Conservation (phyloP, 1,284 basidiomycete genomes). For the Ganoderma sp. region DNA sequence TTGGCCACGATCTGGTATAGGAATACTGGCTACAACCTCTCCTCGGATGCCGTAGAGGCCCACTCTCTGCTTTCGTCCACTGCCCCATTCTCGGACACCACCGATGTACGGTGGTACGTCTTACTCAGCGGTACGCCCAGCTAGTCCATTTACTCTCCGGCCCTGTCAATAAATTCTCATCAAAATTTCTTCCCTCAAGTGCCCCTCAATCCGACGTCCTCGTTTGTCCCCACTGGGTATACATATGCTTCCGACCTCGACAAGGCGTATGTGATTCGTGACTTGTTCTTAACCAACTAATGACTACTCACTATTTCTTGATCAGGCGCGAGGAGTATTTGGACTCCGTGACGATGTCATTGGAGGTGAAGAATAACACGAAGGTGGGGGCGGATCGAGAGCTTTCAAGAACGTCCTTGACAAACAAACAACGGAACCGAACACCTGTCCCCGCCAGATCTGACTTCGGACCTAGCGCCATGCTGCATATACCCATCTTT, state of each 20-base stretch:
- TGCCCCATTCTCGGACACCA: background rate
- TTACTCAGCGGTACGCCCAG: background rate
- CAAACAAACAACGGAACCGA: no score
- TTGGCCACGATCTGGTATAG: background rate
- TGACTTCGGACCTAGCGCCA: no score
- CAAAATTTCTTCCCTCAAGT: background rate
- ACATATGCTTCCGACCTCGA: no score
- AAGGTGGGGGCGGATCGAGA: no score
- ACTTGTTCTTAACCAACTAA: background rate
- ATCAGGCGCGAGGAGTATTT: background rate
- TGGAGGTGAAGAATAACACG: no score
- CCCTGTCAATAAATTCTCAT: background rate
- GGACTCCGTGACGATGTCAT: background rate
- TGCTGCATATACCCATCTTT: no score
- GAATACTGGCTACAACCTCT: background rate
- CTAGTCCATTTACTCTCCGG: no score
- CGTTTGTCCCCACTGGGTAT: background rate
- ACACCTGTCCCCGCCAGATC: no score
- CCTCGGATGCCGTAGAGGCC: background rate
- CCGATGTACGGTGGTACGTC: background rate
- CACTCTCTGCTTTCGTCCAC: background rate
- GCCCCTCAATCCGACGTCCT: background rate
- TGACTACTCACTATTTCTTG: background rate
- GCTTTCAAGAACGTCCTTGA: no score
- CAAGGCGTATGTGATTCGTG: background rate